A percentile compares a stretch with the other conserved stretches of the same genome.
Evolutionary conservation across 176 grass and related monocot genomes (phyloP).

Genomic region (Aegilops longissima): DNA sequence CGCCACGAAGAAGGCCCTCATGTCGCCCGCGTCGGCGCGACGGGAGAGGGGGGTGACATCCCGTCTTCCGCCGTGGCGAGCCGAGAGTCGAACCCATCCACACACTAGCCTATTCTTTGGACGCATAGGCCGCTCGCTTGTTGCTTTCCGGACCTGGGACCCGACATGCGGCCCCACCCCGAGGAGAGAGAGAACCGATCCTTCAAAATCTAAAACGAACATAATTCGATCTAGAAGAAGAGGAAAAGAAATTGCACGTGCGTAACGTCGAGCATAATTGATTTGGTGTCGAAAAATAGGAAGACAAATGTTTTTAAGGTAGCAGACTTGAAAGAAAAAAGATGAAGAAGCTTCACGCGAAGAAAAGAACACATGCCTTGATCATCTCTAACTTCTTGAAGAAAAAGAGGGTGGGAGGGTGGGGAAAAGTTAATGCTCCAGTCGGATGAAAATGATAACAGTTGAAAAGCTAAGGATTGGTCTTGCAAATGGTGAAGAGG

Average conservation of each 20-base stretch:
- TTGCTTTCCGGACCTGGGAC: background rate
- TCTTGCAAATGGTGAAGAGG: too few relatives aligned
- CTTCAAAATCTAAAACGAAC: slow-evolving; percentile 15
- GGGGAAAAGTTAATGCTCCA: too few relatives aligned
- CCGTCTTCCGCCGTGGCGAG: slow-evolving; percentile 19
- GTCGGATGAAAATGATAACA: too few relatives aligned
- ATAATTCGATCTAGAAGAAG: background rate
- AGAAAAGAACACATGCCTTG: too few relatives aligned
- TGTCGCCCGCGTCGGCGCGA: slow-evolving; percentile 34
- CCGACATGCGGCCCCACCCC: background rate
- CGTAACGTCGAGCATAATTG: background rate
- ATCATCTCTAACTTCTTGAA: too few relatives aligned
- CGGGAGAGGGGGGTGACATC: background rate
- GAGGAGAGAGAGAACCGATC: background rate
- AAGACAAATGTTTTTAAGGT: too few relatives aligned
- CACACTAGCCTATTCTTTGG: background rate
- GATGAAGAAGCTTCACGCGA: too few relatives aligned
- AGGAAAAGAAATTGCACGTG: background rate
- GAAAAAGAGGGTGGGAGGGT: too few relatives aligned
- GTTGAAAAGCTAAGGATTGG: too few relatives aligned
- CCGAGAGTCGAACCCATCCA: slow-evolving; percentile 7
- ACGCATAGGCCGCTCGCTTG: background rate
- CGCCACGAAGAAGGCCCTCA: background rate
- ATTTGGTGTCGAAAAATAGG: too few relatives aligned
- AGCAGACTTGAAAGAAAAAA: too few relatives aligned